phyloP scores from a whole-genome alignment of 23 red algal genomes.

The Gracilariopsis chorda region DNA sequence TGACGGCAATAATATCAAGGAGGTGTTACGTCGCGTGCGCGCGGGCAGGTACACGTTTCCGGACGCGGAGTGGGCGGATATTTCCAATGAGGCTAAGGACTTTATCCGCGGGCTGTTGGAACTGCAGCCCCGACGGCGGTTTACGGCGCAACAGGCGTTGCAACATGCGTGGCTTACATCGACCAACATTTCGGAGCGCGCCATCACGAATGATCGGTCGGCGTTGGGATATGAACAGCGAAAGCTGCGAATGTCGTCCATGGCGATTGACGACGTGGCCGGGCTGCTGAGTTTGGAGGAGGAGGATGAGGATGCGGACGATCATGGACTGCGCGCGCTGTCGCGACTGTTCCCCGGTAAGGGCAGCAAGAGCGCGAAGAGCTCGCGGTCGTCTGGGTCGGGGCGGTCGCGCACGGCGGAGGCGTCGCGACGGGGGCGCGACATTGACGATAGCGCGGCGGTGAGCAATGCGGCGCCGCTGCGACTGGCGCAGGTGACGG shows the following conservation, averaged over 20 bases:
- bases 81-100: conserved; percentile 84
- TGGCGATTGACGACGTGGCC: conserved; percentile 72
- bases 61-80: conserved; percentile 78
- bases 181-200: conserved; percentile 40
- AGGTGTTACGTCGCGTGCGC: conserved; percentile 72
- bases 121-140: conserved; percentile 68
- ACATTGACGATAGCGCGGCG: conserved; percentile 35
- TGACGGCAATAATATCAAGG: conserved; percentile 84
- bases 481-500: conserved; percentile 19
- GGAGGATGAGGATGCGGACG: conserved; percentile 37
- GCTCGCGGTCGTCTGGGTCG: conserved; percentile 33
- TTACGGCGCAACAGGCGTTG: conserved; percentile 73
- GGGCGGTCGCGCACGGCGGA: neutral
- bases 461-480: conserved; percentile 63
- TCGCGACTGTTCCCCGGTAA: conserved; percentile 57
- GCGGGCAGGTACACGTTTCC: conserved; percentile 76
- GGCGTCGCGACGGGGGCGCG: neutral
- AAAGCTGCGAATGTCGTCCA: conserved; percentile 66
- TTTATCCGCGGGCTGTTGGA: conserved; percentile 80
- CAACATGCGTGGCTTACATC: conserved; percentile 71
- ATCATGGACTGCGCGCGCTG: conserved; percentile 40
- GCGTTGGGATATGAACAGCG: conserved; percentile 55
- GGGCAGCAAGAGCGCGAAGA: conserved; percentile 24
- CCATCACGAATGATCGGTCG: conserved; percentile 55
- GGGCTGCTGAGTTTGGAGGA: conserved; percentile 60